These are phyloP conservation scores for Globisporangium camurandrum DNA, from an alignment of 352 stramenopile genomes.

Conservation along the genomic window DNA sequence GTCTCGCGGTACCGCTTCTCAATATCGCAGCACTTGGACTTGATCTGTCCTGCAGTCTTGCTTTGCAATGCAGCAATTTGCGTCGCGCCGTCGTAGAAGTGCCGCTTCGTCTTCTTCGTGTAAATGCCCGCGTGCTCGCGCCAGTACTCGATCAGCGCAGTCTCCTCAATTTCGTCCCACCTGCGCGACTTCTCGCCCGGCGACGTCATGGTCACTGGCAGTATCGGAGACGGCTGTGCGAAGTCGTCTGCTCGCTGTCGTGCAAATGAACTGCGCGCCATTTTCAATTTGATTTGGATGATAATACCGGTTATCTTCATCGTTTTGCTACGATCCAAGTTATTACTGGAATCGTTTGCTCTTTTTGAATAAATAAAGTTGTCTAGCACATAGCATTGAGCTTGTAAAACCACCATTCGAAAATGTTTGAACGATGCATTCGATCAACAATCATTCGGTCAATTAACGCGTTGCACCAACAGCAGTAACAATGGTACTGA, in stretches of 20 bases:
- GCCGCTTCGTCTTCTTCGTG: constrained; percentile 11
- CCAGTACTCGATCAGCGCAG: constrained; percentile 12
- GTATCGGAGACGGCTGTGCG: background rate
- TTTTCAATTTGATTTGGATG: too few species aligned
- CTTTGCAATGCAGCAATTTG: constrained; percentile 9
- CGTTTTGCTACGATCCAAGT: too few species aligned
- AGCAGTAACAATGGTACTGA: too few species aligned
- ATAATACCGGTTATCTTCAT: too few species aligned
- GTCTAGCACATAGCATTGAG: too few species aligned
- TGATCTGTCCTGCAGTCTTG: constrained; percentile 13
- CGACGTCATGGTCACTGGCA: background rate
- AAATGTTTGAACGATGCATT: too few species aligned
- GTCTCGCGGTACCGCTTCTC: constrained; percentile 16
- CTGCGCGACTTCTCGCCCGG: constrained; percentile 10
- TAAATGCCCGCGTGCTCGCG: constrained; percentile 11
- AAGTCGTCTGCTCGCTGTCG: background rate
- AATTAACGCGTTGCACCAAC: too few species aligned
- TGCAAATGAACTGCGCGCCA: background rate
- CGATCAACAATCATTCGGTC: too few species aligned
- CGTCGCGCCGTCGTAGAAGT: constrained; percentile 12
- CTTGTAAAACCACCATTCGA: too few species aligned
- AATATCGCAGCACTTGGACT: constrained; percentile 16
- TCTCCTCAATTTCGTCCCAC: constrained; percentile 12
- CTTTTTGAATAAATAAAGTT: constrained; percentile 1
- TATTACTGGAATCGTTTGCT: background rate